phyloP scores from a whole-genome alignment of 768 basidiomycete genomes.

The Termitomyces sp. region DNA sequence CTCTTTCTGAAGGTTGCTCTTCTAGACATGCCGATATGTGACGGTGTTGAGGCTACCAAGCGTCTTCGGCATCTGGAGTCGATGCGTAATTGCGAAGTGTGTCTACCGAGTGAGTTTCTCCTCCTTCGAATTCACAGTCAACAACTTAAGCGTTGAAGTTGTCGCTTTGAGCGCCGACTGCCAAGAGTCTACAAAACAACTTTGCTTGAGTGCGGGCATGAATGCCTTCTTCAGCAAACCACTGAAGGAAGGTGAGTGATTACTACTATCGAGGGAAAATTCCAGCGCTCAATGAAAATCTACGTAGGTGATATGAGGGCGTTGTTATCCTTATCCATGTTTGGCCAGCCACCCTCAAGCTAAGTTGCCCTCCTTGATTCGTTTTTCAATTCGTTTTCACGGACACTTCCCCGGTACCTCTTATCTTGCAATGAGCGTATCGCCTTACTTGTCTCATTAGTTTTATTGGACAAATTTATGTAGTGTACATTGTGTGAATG shows the following conservation, averaged over 20 bases:
- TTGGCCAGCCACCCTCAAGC: constrained; percentile 26
- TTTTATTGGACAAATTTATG: not conserved
- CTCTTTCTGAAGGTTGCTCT: not conserved
- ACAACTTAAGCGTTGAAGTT: constrained; percentile 31
- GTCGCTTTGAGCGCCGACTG: constrained; percentile 73
- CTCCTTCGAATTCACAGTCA: not conserved
- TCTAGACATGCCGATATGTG: constrained; percentile 76
- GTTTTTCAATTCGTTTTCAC: not conserved
- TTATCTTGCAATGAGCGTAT: not conserved
- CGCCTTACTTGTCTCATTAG: not conserved
- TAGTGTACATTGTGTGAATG: not conserved
- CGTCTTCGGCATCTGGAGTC: constrained; percentile 54
- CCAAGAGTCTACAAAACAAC: constrained; percentile 69
- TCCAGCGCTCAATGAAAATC: not conserved
- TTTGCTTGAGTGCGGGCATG: constrained; percentile 78
- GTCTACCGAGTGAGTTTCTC: constrained; percentile 48
- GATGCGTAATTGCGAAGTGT: constrained; percentile 42
- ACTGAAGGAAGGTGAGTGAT: constrained; percentile 45
- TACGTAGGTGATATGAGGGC: constrained; percentile 45
- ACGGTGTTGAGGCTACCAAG: constrained; percentile 72
- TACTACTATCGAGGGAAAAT: not conserved
- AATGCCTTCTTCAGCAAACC: constrained; percentile 75
- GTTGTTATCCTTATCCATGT: constrained; percentile 50
- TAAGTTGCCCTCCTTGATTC: not conserved
- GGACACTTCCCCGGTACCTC: not conserved